Evolutionary conservation across 2,329 filamentous ascomycete species (phyloP).

Genomic region (Neofusicoccum parvum): DNA sequence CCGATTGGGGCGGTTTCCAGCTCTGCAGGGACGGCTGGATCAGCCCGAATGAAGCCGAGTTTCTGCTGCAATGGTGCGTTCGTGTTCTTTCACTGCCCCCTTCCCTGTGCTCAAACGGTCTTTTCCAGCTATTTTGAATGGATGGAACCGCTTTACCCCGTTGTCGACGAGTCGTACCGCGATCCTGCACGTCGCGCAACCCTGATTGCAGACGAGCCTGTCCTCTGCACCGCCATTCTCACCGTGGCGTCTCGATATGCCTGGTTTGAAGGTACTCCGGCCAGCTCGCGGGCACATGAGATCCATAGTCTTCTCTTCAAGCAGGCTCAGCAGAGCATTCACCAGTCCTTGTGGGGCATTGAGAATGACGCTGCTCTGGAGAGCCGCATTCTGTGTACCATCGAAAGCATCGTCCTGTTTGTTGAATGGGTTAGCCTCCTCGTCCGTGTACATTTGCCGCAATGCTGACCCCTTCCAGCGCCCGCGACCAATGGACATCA

Average conservation of each 20-base stretch:
- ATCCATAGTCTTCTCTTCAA: constrained; percentile 9
- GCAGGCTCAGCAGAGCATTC: not conserved
- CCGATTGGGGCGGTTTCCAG: not conserved
- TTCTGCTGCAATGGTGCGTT: not conserved
- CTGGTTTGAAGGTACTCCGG: not conserved
- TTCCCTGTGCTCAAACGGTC: too few relatives aligned
- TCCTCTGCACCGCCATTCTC: constrained; percentile 5
- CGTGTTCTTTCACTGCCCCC: too few relatives aligned
- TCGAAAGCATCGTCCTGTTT: not conserved
- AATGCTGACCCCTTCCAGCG: not conserved
- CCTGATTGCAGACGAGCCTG: not conserved
- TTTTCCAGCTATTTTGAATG: not conserved
- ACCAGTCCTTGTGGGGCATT: not conserved
- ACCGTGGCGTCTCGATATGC: not conserved
- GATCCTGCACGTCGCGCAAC: not conserved
- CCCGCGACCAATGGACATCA: not conserved
- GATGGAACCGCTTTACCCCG: not conserved
- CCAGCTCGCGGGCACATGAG: not conserved
- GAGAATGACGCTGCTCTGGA: not conserved
- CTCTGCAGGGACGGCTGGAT: constrained; percentile 5
- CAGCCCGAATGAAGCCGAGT: not conserved
- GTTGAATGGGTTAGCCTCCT: not conserved
- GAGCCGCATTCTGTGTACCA: not conserved
- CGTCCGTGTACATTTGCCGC: not conserved
- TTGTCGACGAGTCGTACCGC: not conserved